Percentiles rank a stretch among this genome's conserved stretches.
Conservation (phyloP, 176 grass and related monocot genomes). For the Carex scoparia region DNA sequence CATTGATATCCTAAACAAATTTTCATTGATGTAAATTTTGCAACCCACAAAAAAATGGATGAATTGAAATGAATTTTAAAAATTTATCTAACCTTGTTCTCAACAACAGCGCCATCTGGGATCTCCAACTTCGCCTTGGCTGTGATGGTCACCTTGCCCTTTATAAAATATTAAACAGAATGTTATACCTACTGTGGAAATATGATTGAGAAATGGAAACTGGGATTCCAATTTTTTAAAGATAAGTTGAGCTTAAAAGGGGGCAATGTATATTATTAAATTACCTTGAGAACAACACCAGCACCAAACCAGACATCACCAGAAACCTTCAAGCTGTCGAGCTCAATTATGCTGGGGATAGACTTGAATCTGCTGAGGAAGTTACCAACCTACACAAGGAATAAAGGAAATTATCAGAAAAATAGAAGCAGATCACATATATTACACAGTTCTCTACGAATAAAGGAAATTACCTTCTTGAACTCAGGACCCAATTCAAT, state of each 20-base stretch:
- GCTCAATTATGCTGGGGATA: conserved; percentile 95
- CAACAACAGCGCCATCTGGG: conserved; percentile 55
- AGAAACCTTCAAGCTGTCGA: conserved; percentile 93
- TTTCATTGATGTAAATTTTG: conserved; percentile 7
- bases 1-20: conserved; percentile 47
- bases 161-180: conserved; percentile 15
- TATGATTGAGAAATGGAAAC: not conserved
- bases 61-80: conserved; percentile 1
- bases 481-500: conserved; percentile 95
- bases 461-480: conserved; percentile 63
- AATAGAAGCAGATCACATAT: not conserved
- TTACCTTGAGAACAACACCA: conserved; percentile 80
- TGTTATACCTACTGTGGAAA: not conserved
- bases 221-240: not conserved
- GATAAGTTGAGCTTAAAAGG: not conserved
- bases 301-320: conserved; percentile 89
- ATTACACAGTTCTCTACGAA: not conserved
- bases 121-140: conserved; percentile 70
- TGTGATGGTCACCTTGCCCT: conserved; percentile 67
- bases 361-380: conserved; percentile 90
- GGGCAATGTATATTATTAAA: not conserved
- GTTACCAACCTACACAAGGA: conserved; percentile 54
- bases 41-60: not conserved
- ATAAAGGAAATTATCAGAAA: not conserved
- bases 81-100: conserved; percentile 59